phyloP scores from a whole-genome alignment of 2,329 filamentous ascomycete genomes.

The Lanzia echinophila region DNA sequence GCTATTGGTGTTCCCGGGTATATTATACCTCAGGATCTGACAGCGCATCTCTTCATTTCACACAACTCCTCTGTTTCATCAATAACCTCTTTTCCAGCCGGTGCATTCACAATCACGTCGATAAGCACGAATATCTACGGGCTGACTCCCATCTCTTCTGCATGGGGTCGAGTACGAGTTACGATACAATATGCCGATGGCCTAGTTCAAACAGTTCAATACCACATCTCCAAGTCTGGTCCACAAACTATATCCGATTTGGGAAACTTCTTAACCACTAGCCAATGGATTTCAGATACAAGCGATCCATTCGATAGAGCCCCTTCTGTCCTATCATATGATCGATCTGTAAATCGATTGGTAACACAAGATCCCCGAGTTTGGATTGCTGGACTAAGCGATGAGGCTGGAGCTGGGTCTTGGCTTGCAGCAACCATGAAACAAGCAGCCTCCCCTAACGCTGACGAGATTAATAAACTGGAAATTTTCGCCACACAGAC shows the following conservation, averaged over 20 bases:
- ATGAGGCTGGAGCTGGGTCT: slow-evolving; percentile 51
- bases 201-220: slow-evolving; percentile 47
- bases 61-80: slow-evolving; percentile 35
- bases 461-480: slow-evolving; percentile 43
- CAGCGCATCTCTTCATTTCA: slow-evolving; percentile 40
- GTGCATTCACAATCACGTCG: slow-evolving; percentile 32
- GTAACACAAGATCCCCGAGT: slow-evolving; percentile 43
- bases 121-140: slow-evolving; percentile 33
- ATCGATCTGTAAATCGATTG: slow-evolving; percentile 39
- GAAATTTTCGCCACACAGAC: slow-evolving; percentile 48
- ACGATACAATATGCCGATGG: slow-evolving; percentile 42
- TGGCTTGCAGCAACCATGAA: slow-evolving; percentile 51
- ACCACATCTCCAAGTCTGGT: slow-evolving; percentile 45
- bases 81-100: slow-evolving; percentile 35
- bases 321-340: slow-evolving; percentile 51
- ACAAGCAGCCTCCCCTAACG: slow-evolving; percentile 43
- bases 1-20: slow-evolving; percentile 49
- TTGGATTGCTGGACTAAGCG: slow-evolving; percentile 54
- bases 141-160: slow-evolving; percentile 36
- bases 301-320: slow-evolving; percentile 48
- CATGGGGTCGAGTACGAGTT: slow-evolving; percentile 45
- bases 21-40: slow-evolving; percentile 42
- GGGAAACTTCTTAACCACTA: slow-evolving; percentile 47
- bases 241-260: slow-evolving; percentile 40
- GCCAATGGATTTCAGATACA: slow-evolving; percentile 44